phyloP scores from a whole-genome alignment of 805 yeast genomes.

The Wickerhamomyces kurtzmanii region DNA sequence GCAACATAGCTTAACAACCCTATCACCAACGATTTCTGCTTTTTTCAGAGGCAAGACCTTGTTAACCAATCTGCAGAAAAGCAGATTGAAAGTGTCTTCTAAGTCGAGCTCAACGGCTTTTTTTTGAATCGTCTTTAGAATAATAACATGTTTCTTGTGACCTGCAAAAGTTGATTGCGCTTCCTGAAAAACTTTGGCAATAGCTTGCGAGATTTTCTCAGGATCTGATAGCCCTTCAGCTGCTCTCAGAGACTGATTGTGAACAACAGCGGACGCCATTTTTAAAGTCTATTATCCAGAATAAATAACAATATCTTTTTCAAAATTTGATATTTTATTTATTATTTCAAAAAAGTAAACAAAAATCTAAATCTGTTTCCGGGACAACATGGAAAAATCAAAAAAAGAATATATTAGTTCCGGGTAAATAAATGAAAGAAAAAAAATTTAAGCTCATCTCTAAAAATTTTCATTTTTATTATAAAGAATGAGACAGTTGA shows the following conservation, averaged over 20 bases:
- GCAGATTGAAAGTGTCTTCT: slow-evolving; percentile 49
- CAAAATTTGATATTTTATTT: not conserved
- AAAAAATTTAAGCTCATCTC: too few relatives aligned
- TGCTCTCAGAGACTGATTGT: slow-evolving; percentile 6
- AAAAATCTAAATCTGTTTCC: not conserved
- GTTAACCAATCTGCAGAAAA: slow-evolving; percentile 53
- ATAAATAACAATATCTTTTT: not conserved
- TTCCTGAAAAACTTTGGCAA: slow-evolving; percentile 68
- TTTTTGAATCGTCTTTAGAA: slow-evolving; percentile 47
- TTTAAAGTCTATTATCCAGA: not conserved
- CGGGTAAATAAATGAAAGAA: too few relatives aligned
- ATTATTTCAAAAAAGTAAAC: not conserved
- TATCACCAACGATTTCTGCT: slow-evolving; percentile 63
- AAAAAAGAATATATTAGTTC: too few relatives aligned
- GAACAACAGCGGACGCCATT: slow-evolving; percentile 6
- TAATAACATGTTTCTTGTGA: slow-evolving; percentile 63
- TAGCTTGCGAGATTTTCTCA: slow-evolving; percentile 32
- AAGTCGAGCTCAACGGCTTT: slow-evolving; percentile 41
- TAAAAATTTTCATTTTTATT: not conserved
- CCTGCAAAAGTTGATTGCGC: slow-evolving; percentile 68
- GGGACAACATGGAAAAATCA: too few relatives aligned
- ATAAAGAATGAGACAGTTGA: not conserved
- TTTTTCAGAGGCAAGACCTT: slow-evolving; percentile 60
- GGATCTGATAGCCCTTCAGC: slow-evolving; percentile 14
- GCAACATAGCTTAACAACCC: slow-evolving; percentile 60